Evolutionary conservation across 2,329 filamentous ascomycete genomes (phyloP).

Genomic region (Fulvia fulva): DNA sequence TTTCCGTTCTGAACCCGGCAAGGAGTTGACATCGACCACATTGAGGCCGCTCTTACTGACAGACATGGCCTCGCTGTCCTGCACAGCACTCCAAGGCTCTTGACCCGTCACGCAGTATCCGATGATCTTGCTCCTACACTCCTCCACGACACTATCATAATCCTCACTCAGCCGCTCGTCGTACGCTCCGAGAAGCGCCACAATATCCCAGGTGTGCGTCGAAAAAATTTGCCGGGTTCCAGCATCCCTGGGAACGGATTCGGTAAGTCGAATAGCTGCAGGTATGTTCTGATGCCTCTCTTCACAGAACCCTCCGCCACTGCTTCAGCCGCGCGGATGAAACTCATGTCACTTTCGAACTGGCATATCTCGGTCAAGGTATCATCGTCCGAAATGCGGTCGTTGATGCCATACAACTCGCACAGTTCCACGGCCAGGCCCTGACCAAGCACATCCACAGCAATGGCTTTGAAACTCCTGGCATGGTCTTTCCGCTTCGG

Average conservation of each 20-base stretch:
- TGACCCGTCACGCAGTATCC: background rate
- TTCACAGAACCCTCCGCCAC: background rate
- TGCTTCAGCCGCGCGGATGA: background rate
- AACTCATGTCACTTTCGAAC: background rate
- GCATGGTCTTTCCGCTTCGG: background rate
- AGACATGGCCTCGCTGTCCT: background rate
- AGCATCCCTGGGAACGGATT: background rate
- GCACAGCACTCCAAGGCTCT: background rate
- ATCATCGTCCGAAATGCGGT: background rate
- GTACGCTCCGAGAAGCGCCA: background rate
- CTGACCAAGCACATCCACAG: background rate
- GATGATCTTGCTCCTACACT: background rate
- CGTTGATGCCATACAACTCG: background rate
- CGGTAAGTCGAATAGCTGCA: background rate
- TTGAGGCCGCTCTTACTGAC: background rate
- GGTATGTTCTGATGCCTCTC: background rate
- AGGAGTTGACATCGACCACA: background rate
- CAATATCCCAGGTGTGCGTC: background rate
- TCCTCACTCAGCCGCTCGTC: background rate
- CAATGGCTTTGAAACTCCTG: background rate
- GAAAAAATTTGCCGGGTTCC: background rate
- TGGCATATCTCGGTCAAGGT: background rate
- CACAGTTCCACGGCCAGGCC: background rate
- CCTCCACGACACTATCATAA: background rate
- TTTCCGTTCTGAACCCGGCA: background rate